Base-by-base conservation (phyloP, 2,329 filamentous ascomycete species). In the Penicillium palitans region DNA sequence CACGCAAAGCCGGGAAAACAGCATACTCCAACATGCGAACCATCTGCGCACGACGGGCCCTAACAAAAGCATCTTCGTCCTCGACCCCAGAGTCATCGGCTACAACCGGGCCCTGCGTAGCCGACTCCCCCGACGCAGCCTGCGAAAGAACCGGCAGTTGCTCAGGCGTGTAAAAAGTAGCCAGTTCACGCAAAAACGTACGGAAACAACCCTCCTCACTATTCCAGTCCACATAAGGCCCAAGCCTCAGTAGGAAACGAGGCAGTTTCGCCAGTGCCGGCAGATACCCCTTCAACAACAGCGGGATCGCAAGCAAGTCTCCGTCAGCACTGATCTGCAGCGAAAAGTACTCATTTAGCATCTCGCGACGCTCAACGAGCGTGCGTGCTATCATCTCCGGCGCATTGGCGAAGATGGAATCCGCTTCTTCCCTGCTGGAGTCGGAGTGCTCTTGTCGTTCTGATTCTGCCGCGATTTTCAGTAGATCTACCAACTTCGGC, bases 331-430 rank as follows among this genome's bases (percentile, higher is more conserved):
- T 90, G 37, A 99, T 87, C 55, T 93, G 87, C 45, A 99, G 78
- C 1, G 88, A 89, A 74, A 99, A 98, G 75, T 99, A 99, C 74
- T 99, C 95, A 2, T 84, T 80, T 1, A 99, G 83, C 90, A 99
- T 96, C 68, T 93, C 89, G 37, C 90, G 83, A 12, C 89, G 85
- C 63, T 88, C 84, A 33, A 96, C 82, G 3, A 98, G 80, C 64
- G 92, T 87, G 2, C 81, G 74, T 0, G 83, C 79, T 4, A 96
- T 87, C 3, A 82, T 80, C 4, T 86, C 79, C 1, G 90, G 86
- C 0, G 92, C 84, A 37, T 85, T 81, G 0, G 84, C 78, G 64
- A 88, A 85, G 41, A 92, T 84, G n/a, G 66, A 74, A 9, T 71
- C 66, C 40, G 83, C 80, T 7, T 70, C 66, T 7, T 72, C 66